A percentile compares a stretch with the other conserved stretches of the same genome.
Evolutionary conservation across 768 basidiomycete genomes (phyloP).

Genomic region (Russula virescens): DNA sequence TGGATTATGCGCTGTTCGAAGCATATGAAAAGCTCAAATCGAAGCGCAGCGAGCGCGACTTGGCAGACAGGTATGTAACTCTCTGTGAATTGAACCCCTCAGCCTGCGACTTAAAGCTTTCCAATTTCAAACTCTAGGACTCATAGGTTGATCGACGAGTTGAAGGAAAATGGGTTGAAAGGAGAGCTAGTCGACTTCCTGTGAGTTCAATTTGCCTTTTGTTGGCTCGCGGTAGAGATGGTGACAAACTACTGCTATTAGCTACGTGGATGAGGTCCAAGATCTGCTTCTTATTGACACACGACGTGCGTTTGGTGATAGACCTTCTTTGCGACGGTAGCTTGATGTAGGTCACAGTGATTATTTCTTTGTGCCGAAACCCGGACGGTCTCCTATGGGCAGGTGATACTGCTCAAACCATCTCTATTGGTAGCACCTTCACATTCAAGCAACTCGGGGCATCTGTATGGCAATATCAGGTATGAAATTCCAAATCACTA

Average conservation of each 20-base stretch:
- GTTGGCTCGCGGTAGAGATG: not conserved
- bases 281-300: slow-evolving; percentile 66
- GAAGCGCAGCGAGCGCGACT: slow-evolving; percentile 42
- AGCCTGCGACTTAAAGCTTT: not conserved
- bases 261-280: slow-evolving; percentile 72
- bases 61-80: slow-evolving; percentile 48
- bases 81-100: not conserved
- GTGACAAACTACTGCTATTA: slow-evolving; percentile 23
- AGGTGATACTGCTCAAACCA: slow-evolving; percentile 76
- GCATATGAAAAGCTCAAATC: slow-evolving; percentile 45
- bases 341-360: slow-evolving; percentile 37
- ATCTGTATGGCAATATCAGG: slow-evolving; percentile 59
- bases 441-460: slow-evolving; percentile 67
- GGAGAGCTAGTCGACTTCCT: slow-evolving; percentile 49
- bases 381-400: slow-evolving; percentile 70
- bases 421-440: slow-evolving; percentile 67
- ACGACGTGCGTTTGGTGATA: slow-evolving; percentile 37
- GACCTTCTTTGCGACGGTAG: not conserved
- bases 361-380: slow-evolving; percentile 57
- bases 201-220: slow-evolving; percentile 32
- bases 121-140: slow-evolving; percentile 36
- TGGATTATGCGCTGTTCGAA: slow-evolving; percentile 38
- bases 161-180: slow-evolving; percentile 31
- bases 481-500: slow-evolving; percentile 25
- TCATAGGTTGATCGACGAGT: slow-evolving; percentile 40